Evolutionary conservation across 768 basidiomycete species (phyloP).

Genomic region (Hericium erinaceus): DNA sequence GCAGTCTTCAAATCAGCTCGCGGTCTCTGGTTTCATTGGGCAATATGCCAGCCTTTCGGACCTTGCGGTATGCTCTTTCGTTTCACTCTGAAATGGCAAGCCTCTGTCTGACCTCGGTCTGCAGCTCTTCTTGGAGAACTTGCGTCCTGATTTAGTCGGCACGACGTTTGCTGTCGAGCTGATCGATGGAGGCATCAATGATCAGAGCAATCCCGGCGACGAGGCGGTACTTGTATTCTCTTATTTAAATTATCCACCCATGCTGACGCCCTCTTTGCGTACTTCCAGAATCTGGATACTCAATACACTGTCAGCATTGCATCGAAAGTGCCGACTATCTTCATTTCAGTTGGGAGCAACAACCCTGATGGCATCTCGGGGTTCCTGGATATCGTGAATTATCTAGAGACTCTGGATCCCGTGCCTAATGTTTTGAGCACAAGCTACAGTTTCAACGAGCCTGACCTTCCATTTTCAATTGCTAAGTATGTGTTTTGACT

Average conservation of each 20-base stretch:
- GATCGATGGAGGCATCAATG: constrained; percentile 21
- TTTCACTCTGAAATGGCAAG: background rate
- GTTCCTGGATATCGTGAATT: constrained; percentile 24
- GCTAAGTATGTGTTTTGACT: background rate
- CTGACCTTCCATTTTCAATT: background rate
- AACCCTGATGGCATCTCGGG: constrained; percentile 21
- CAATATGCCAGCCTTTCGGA: constrained; percentile 24
- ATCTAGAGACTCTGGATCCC: constrained; percentile 9
- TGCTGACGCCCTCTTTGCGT: background rate
- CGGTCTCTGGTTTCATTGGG: constrained; percentile 23
- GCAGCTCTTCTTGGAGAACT: constrained; percentile 17
- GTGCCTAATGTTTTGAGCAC: constrained; percentile 1
- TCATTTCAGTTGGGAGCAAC: constrained; percentile 25
- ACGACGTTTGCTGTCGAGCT: constrained; percentile 18
- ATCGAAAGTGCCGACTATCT: constrained; percentile 20
- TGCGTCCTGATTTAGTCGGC: constrained; percentile 18
- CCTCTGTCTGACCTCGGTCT: background rate
- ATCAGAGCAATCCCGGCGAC: constrained; percentile 20
- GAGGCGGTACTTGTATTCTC: constrained; percentile 15
- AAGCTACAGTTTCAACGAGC: background rate
- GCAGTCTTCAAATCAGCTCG: constrained; percentile 17
- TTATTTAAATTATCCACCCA: background rate
- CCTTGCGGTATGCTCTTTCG: constrained; percentile 10
- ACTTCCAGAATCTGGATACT: constrained; percentile 13
- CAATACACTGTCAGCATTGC: constrained; percentile 20